A percentile compares a stretch with the other conserved stretches of the same genome.
Conservation (phyloP, 1,284 basidiomycete genomes). For the Clitocybe nebularis region DNA sequence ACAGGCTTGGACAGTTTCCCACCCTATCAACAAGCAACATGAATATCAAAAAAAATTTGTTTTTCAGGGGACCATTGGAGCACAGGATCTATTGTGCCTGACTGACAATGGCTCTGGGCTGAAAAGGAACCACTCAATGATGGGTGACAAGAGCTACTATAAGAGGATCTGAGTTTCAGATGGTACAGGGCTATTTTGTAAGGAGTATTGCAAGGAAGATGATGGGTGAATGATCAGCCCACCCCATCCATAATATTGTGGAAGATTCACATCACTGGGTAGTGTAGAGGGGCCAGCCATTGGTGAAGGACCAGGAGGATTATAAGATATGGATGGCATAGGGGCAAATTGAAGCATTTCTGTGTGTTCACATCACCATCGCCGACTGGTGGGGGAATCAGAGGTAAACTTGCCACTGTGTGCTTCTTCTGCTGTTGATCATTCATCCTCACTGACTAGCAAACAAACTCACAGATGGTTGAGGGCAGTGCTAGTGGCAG, state of each 20-base stretch:
- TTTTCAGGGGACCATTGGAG: neutral
- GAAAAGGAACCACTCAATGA: neutral
- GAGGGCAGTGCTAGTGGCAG: constrained; percentile 3
- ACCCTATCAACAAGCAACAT: constrained; percentile 17
- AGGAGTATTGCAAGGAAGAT: neutral
- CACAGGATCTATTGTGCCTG: neutral
- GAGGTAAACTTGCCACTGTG: constrained; percentile 1
- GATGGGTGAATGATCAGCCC: neutral
- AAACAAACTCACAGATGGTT: constrained; percentile 6
- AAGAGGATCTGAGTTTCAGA: neutral
- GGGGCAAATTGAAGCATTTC: neutral
- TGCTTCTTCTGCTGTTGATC: constrained; percentile 3
- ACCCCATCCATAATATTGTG: neutral
- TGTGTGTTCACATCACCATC: constrained; percentile 3
- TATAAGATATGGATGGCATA: constrained; percentile 5
- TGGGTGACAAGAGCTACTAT: neutral
- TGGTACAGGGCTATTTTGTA: neutral
- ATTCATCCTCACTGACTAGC: neutral
- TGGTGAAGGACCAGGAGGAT: constrained; percentile 3
- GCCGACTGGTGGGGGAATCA: constrained; percentile 5
- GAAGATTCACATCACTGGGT: neutral
- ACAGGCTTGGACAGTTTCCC: no score
- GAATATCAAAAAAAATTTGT: constrained; percentile 16
- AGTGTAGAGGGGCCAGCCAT: neutral
- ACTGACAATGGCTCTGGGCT: neutral